These are phyloP conservation scores for Hyphodiscus hymeniophilus DNA, from an alignment of 495 filamentous ascomycete species.

Conservation along the genomic window DNA sequence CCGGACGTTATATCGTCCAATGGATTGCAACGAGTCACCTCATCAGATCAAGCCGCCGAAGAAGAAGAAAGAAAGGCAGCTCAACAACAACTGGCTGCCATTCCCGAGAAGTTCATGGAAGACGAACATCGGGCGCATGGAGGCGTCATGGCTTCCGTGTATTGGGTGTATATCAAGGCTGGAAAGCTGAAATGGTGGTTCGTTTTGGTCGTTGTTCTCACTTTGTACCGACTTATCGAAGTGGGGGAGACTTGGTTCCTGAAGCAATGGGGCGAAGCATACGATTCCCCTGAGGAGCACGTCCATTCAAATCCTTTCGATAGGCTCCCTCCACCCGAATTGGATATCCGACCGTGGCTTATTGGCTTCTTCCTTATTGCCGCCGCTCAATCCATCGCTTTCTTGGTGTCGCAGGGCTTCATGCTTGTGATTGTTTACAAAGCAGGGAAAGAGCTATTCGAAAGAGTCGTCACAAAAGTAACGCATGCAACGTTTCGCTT, in stretches of 20 bases:
- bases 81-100: constrained; percentile 41
- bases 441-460: constrained; percentile 65
- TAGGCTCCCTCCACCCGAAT: constrained; percentile 54
- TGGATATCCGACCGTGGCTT: constrained; percentile 67
- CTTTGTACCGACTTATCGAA: constrained; percentile 48
- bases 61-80: constrained; percentile 32
- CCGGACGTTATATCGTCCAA: constrained; percentile 17
- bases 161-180: constrained; percentile 76
- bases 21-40: constrained; percentile 20
- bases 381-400: constrained; percentile 44
- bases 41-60: constrained; percentile 24
- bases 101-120: constrained; percentile 72
- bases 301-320: constrained; percentile 36
- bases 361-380: constrained; percentile 55
- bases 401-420: constrained; percentile 45
- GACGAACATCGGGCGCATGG: constrained; percentile 71
- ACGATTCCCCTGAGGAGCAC: constrained; percentile 28
- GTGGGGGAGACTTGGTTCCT: constrained; percentile 70
- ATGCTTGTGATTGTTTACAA: constrained; percentile 66
- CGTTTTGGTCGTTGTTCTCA: constrained; percentile 46
- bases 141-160: constrained; percentile 63
- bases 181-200: constrained; percentile 67
- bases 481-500: constrained; percentile 76
- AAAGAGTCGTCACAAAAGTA: constrained; percentile 56
- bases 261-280: constrained; percentile 77